Evolutionary conservation across 768 basidiomycete species (phyloP).

Genomic region (Gautieria morchelliformis): DNA sequence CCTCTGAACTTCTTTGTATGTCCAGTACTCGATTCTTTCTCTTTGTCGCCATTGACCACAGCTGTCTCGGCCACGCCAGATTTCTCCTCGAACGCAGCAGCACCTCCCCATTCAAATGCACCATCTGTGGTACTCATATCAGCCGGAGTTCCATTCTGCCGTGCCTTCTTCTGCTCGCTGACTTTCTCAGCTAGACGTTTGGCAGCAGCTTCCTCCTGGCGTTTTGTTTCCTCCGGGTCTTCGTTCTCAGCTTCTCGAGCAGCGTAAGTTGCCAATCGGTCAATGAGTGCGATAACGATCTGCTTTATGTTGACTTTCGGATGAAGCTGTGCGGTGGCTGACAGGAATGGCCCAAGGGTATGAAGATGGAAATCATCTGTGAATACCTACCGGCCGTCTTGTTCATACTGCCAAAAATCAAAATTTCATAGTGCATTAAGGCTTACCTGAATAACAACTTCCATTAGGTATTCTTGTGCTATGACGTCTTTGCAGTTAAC

Average conservation of each 20-base stretch:
- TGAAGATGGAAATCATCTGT: slow-evolving; percentile 98
- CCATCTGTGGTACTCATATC: neutral
- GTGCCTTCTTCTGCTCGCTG: slow-evolving; percentile 55
- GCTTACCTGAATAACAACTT: slow-evolving; percentile 93
- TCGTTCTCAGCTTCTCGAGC: slow-evolving; percentile 96
- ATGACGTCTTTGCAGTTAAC: slow-evolving; percentile 98
- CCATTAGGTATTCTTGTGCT: slow-evolving; percentile 98
- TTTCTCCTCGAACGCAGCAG: slow-evolving; percentile 16
- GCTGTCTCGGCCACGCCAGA: neutral
- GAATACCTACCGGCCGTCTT: slow-evolving; percentile 59
- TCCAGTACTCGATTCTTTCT: slow-evolving; percentile 46
- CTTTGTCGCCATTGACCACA: slow-evolving; percentile 28
- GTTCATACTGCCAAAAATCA: neutral
- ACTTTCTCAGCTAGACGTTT: slow-evolving; percentile 82
- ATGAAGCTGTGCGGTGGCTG: slow-evolving; percentile 91
- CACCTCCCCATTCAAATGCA: slow-evolving; percentile 28
- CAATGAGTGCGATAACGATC: slow-evolving; percentile 96
- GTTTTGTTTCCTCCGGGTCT: slow-evolving; percentile 88
- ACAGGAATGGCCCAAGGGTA: slow-evolving; percentile 91
- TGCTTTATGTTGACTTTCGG: slow-evolving; percentile 98
- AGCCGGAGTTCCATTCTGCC: slow-evolving; percentile 36
- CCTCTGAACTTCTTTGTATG: slow-evolving; percentile 76
- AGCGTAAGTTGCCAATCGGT: slow-evolving; percentile 90
- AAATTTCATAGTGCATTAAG: neutral
- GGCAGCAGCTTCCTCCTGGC: slow-evolving; percentile 89